Conservation (phyloP, 306 rosid species). For the Cucurbita moschata region DNA sequence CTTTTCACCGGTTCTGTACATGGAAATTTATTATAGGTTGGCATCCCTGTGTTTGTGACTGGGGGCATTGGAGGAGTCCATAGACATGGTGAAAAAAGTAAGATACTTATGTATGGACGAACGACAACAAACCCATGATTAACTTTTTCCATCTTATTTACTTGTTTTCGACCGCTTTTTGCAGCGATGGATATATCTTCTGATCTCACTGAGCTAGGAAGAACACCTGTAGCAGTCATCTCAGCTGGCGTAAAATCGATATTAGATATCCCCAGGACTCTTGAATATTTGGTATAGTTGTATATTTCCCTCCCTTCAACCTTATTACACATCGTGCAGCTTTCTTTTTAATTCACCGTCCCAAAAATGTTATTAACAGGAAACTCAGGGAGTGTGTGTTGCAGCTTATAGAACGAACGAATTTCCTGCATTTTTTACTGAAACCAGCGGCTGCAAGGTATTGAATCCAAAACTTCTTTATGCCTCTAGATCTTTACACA, state of each 20-base stretch:
- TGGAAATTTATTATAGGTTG: constrained; percentile 35
- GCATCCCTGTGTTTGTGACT: constrained; percentile 71
- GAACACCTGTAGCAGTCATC: constrained; percentile 83
- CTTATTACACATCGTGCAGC: background rate
- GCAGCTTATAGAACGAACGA: constrained; percentile 74
- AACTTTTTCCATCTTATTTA: background rate
- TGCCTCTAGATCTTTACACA: background rate
- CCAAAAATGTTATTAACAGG: constrained; percentile 26
- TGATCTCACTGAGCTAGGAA: constrained; percentile 91
- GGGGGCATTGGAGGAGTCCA: constrained; percentile 97
- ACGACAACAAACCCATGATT: background rate
- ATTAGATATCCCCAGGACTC: constrained; percentile 79
- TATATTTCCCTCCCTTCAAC: background rate
- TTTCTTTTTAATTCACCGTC: background rate
- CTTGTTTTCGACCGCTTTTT: constrained; percentile 7
- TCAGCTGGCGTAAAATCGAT: constrained; percentile 94
- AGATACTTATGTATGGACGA: constrained; percentile 13
- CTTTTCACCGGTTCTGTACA: background rate
- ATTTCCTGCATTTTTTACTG: constrained; percentile 85
- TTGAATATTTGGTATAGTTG: constrained; percentile 62
- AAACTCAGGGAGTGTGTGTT: constrained; percentile 84
- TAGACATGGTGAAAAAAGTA: constrained; percentile 73
- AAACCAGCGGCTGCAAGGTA: constrained; percentile 91
- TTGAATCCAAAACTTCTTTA: background rate
- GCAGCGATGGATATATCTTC: constrained; percentile 90